phyloP scores from a whole-genome alignment of 2,329 filamentous ascomycete species.

The Pseudogymnoascus pannorum region DNA sequence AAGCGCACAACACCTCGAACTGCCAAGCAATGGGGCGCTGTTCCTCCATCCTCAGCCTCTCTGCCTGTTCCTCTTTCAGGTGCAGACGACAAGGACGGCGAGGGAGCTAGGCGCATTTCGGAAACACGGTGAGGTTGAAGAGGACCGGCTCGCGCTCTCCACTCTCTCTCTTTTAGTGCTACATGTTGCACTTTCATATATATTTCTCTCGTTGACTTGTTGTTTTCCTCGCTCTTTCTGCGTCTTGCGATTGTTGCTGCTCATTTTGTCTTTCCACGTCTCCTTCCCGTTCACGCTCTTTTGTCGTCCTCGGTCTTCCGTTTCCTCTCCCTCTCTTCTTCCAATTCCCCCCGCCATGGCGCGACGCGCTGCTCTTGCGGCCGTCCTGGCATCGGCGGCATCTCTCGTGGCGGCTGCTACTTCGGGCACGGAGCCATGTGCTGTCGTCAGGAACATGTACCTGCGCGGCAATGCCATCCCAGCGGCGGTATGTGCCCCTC shows the following conservation, averaged over 20 bases:
- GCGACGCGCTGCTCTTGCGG: not conserved
- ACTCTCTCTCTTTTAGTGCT: not conserved
- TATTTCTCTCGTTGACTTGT: not conserved
- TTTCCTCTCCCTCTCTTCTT: not conserved
- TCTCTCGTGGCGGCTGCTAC: not conserved
- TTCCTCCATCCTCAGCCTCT: not conserved
- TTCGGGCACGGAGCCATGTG: not conserved
- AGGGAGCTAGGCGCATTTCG: not conserved
- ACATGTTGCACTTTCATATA: not conserved
- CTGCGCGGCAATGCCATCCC: not conserved
- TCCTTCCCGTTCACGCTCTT: slow-evolving; percentile 4
- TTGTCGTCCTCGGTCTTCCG: not conserved
- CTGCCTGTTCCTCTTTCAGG: not conserved
- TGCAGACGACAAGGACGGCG: not conserved
- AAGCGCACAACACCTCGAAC: not conserved
- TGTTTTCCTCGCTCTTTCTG: not conserved
- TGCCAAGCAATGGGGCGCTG: not conserved
- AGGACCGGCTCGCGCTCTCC: not conserved
- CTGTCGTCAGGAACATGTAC: not conserved
- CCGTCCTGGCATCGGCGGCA: not conserved
- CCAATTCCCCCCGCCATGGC: not conserved
- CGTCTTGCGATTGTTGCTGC: not conserved
- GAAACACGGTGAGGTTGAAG: not conserved
- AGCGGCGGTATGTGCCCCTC: not conserved
- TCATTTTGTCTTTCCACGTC: not conserved